Evolutionary conservation across 2,329 filamentous ascomycete species (phyloP), one percentile per base, ranked within the genome.

Genomic region (Microcyclosporella mali): DNA sequence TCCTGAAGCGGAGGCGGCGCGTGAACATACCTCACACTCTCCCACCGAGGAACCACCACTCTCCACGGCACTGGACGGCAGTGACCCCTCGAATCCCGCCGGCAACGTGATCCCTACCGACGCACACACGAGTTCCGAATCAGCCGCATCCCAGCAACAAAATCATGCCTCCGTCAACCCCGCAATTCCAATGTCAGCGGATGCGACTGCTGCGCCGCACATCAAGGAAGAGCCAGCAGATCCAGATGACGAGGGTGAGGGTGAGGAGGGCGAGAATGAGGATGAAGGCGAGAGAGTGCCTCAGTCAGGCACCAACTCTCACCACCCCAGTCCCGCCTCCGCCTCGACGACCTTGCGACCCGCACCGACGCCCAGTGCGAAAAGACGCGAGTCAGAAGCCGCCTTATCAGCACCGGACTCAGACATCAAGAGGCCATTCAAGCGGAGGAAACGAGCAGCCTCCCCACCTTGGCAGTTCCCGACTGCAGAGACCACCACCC

Each of bases 401-500:
- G 45, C 47, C 7, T 47, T 54, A 41, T 45, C 43, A n/a, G 45
- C 40, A 32, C 45, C 41, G 10, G 49, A 50, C 34, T 31, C 39
- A 10, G 33, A 25, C 27, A 43, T 47, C 14, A 38, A 43, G 33
- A 37, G 35, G 16, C 42, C 64, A 18, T 65, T 71, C 12, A 88
- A 88, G 66, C 79, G 83, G 61, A 81, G 80, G 49, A 80, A 80
- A 61, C 63, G 59, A 11, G 51, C 36, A 15, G 43, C 47, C 8
- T 59, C 55, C 17, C 60, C 60, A 12, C 60, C 60, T 31, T 63
- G 60, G 59, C 55, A 60, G 37, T 63, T 62, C 40, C 53, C 54
- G 3, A 54, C 52, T 4, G 60, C 53, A 1, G 46, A 56, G 38
- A 47, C 46, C n/a, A 53, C 53, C 15, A 60, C 59, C 11, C 37